These are phyloP conservation scores for Jacaranda mimosifolia DNA, from an alignment of 257 asterid genomes.

Conservation along the genomic window DNA sequence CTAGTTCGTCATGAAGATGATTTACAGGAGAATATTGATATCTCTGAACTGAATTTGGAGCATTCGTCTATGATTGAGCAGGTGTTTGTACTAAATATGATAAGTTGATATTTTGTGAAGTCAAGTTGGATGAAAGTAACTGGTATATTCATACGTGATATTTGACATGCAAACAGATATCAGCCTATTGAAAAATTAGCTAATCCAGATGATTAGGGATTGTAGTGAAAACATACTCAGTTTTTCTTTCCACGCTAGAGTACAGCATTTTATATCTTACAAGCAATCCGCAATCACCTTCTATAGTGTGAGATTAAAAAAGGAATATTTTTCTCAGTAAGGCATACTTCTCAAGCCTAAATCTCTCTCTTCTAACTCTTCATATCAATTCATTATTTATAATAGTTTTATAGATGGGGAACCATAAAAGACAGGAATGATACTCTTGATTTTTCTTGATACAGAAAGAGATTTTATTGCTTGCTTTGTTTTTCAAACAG, in stretches of 20 bases:
- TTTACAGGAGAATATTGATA: slow-evolving; percentile 57
- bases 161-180: not conserved
- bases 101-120: not conserved
- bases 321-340: not conserved
- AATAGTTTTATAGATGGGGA: not conserved
- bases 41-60: slow-evolving; percentile 61
- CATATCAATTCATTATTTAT: not conserved
- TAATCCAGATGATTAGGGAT: not conserved
- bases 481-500: not conserved
- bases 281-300: not conserved
- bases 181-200: not conserved
- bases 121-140: not conserved
- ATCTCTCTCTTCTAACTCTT: not conserved
- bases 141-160: not conserved
- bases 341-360: not conserved
- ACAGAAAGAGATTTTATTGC: not conserved
- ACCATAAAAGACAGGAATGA: not conserved
- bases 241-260: not conserved
- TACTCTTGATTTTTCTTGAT: not conserved
- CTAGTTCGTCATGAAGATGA: slow-evolving; percentile 58
- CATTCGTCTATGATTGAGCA: slow-evolving; percentile 50
- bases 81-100: slow-evolving; percentile 33
- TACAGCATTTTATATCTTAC: not conserved
- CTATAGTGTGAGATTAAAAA: not conserved
- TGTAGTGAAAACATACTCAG: not conserved